Conservation (phyloP, 768 basidiomycete species). For the Hysterangium stoloniferum region DNA sequence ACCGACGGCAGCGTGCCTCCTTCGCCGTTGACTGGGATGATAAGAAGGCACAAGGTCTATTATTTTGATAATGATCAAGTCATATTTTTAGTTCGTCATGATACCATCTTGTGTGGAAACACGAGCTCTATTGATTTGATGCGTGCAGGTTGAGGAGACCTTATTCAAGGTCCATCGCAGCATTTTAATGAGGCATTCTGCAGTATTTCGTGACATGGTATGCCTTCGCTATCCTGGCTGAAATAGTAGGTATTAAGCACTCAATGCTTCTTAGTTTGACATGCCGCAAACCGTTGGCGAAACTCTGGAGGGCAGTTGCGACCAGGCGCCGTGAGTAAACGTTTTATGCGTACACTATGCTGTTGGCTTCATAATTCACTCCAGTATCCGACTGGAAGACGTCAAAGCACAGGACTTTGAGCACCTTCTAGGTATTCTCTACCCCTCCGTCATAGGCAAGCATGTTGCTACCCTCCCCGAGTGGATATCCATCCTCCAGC, state of each 20-base stretch:
- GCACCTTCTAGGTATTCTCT: slow-evolving; percentile 28
- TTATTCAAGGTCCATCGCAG: slow-evolving; percentile 36
- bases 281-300: slow-evolving; percentile 11
- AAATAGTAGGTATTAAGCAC: not conserved
- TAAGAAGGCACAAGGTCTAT: slow-evolving; percentile 7
- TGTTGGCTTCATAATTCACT: not conserved
- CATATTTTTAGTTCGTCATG: slow-evolving; percentile 8
- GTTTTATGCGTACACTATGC: not conserved
- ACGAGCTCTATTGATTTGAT: not conserved
- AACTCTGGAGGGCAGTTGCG: slow-evolving; percentile 17
- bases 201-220: slow-evolving; percentile 30
- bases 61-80: slow-evolving; percentile 12
- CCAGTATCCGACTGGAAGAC: slow-evolving; percentile 18
- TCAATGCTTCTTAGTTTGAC: slow-evolving; percentile 2
- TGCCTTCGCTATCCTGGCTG: not conserved
- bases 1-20: slow-evolving; percentile 4
- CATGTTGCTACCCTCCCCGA: slow-evolving; percentile 21
- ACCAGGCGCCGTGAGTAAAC: slow-evolving; percentile 19
- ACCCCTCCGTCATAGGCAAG: slow-evolving; percentile 19
- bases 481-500: slow-evolving; percentile 34
- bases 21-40: slow-evolving; percentile 1
- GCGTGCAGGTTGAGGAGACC: slow-evolving; percentile 27
- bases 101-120: not conserved
- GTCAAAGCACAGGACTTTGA: slow-evolving; percentile 27
- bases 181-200: slow-evolving; percentile 31